phyloP scores from a whole-genome alignment of 2,329 filamentous ascomycete species.

The Colletotrichum sp. region DNA sequence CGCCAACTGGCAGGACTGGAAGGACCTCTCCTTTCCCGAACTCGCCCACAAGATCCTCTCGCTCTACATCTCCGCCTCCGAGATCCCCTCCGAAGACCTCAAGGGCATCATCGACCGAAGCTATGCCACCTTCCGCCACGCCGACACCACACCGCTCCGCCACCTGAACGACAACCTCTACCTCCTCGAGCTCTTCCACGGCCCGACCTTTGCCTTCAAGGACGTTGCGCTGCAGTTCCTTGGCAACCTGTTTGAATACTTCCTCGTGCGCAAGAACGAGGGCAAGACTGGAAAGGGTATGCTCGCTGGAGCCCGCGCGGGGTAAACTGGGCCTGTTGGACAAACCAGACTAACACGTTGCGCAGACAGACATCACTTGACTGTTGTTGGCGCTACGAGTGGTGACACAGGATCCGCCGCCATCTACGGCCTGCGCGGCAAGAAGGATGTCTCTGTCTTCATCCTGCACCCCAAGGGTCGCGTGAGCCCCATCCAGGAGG shows the following conservation, averaged over 20 bases:
- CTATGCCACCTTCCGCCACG: constrained; percentile 86
- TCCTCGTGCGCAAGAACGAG: constrained; percentile 75
- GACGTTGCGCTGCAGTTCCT: constrained; percentile 90
- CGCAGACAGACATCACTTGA: constrained; percentile 76
- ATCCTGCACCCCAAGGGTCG: constrained; percentile 93
- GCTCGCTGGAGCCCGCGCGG: constrained; percentile 10
- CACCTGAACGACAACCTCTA: constrained; percentile 82
- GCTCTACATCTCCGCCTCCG: constrained; percentile 82
- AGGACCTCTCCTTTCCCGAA: constrained; percentile 78
- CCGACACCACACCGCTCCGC: constrained; percentile 79
- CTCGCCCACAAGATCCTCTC: constrained; percentile 85
- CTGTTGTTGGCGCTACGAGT: constrained; percentile 85
- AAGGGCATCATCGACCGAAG: constrained; percentile 82
- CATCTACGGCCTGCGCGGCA: constrained; percentile 92
- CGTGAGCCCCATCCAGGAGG: constrained; percentile 90
- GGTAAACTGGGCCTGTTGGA: not conserved
- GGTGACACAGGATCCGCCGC: constrained; percentile 93
- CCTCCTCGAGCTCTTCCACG: constrained; percentile 94
- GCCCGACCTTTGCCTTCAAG: constrained; percentile 94
- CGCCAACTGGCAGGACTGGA: constrained; percentile 74
- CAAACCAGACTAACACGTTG: constrained; percentile 22
- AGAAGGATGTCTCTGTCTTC: constrained; percentile 96
- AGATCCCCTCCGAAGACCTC: constrained; percentile 82
- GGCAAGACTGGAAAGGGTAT: constrained; percentile 65
- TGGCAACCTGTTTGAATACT: constrained; percentile 95